phyloP scores from a whole-genome alignment of 768 basidiomycete genomes.

The Russula abietina region DNA sequence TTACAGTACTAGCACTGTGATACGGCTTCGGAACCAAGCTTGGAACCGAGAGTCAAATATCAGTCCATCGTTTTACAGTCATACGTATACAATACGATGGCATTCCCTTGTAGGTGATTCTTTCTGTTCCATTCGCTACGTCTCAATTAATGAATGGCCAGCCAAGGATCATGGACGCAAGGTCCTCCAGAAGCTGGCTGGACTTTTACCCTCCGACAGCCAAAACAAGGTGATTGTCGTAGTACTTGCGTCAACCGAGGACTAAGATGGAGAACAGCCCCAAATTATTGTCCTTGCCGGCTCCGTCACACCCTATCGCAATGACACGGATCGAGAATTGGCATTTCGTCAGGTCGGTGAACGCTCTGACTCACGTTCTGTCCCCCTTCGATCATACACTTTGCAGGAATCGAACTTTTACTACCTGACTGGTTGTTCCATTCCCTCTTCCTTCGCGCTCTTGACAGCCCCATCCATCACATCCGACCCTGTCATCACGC shows the following conservation, averaged over 20 bases:
- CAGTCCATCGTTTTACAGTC: no score
- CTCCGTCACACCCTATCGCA: slow-evolving; percentile 54
- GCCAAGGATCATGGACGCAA: slow-evolving; percentile 49
- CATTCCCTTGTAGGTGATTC: slow-evolving; percentile 4
- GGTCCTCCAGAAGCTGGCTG: slow-evolving; percentile 47
- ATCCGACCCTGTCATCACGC: slow-evolving; percentile 40
- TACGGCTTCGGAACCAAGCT: no score
- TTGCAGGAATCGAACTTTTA: slow-evolving; percentile 77
- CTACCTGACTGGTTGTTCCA: slow-evolving; percentile 75
- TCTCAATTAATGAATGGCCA: slow-evolving; percentile 24
- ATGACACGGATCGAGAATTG: slow-evolving; percentile 84
- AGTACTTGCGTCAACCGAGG: background rate
- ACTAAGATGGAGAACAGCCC: slow-evolving; percentile 38
- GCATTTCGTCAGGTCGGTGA: slow-evolving; percentile 47
- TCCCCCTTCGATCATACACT: background rate
- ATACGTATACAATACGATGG: slow-evolving; percentile 2
- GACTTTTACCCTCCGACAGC: slow-evolving; percentile 45
- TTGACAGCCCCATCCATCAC: slow-evolving; percentile 49
- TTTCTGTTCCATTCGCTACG: background rate
- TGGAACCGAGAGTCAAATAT: no score
- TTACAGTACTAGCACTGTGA: no score
- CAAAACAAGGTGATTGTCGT: slow-evolving; percentile 44
- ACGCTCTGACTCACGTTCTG: slow-evolving; percentile 27
- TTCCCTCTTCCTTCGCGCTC: slow-evolving; percentile 66
- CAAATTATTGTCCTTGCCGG: slow-evolving; percentile 67